A percentile compares a stretch with the other conserved stretches of the same genome.
These are phyloP conservation scores for Neopestalotiopsis sp. DNA, from an alignment of 2,329 filamentous ascomycete genomes.

Conservation along the genomic window DNA sequence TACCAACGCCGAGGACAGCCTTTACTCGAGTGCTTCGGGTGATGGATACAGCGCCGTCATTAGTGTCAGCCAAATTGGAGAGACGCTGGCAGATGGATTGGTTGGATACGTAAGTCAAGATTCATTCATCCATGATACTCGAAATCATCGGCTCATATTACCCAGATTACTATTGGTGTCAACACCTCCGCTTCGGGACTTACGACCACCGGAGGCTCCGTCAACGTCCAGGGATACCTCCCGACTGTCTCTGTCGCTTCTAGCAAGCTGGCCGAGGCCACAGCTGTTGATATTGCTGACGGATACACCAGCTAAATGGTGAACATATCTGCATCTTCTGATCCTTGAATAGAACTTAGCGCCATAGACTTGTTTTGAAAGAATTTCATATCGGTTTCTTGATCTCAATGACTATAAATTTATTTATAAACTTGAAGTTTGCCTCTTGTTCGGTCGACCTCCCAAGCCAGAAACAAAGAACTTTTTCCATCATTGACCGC, in stretches of 20 bases:
- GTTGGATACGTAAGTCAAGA: slow-evolving; percentile 13
- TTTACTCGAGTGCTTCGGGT: background rate
- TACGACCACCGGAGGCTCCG: slow-evolving; percentile 1
- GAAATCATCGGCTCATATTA: background rate
- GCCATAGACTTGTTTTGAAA: background rate
- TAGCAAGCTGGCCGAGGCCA: slow-evolving; percentile 11
- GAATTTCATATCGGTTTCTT: background rate
- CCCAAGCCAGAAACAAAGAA: background rate
- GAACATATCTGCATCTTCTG: background rate
- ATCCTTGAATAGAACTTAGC: background rate
- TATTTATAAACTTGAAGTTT: no score
- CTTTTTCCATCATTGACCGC: background rate
- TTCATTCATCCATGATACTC: background rate
- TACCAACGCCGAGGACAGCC: slow-evolving; percentile 8
- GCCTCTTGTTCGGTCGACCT: no score
- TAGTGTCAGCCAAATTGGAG: slow-evolving; percentile 10
- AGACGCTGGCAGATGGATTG: background rate
- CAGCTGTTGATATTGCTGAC: slow-evolving; percentile 7
- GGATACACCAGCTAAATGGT: slow-evolving; percentile 9
- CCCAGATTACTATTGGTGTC: slow-evolving; percentile 16
- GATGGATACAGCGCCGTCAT: slow-evolving; percentile 14
- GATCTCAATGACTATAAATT: background rate
- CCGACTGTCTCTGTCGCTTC: slow-evolving; percentile 16
- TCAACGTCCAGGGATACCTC: slow-evolving; percentile 13
- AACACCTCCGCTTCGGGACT: slow-evolving; percentile 10